Base-by-base conservation (phyloP, 2,329 filamentous ascomycete species). In the Pseudogymnoascus sp. region DNA sequence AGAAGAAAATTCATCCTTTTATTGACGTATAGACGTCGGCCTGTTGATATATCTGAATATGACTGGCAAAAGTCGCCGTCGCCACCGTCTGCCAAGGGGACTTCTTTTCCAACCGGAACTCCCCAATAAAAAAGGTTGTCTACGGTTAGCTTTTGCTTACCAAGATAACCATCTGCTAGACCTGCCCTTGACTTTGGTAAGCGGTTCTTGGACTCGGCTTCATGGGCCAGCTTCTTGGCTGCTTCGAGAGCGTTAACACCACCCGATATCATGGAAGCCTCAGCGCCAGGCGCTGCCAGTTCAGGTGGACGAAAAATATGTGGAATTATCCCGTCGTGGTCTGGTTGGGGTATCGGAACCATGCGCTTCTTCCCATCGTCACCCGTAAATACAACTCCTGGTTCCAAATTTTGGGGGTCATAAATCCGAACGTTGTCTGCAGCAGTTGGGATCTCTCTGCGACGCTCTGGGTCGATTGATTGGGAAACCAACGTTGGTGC, bases 11-110 rank as follows among this genome's bases (percentile, higher is more conserved):
- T 78, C 66, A 83, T 75, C 0, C 72, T 68, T 4, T 67, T 71
- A 61, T 78, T 68, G 2, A 80, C 76, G 61, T 78, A 80, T 2
- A 77, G 67, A 43, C 78, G 75, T 33, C 75, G 77, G 0, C 80
- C 81, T 4, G 72, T 70, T 1, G 79, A 76, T 1, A 79, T 68
- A 1, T 63, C 61, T 11, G 69, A 70, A 21, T 66, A 68, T 11
- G 65, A 60, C 3, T 29, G 65, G 61, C 52, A 62, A 68, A 19
- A 69, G 60, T 62, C 64, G 8, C 71, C 68, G n/a, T 71, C 63
- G n/a, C 65, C 67, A 11, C 70, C 64, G 31, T 73, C 70, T 23
- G 66, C 66, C 29, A 64, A 58, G 7, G 67, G 37, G 6, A 74
- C 62, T 59, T 72, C 67, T 62, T 74, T 64, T 63, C 71, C 71